Evolutionary conservation across 257 asterid genomes (phyloP).

Genomic region (Solanum chilense): DNA sequence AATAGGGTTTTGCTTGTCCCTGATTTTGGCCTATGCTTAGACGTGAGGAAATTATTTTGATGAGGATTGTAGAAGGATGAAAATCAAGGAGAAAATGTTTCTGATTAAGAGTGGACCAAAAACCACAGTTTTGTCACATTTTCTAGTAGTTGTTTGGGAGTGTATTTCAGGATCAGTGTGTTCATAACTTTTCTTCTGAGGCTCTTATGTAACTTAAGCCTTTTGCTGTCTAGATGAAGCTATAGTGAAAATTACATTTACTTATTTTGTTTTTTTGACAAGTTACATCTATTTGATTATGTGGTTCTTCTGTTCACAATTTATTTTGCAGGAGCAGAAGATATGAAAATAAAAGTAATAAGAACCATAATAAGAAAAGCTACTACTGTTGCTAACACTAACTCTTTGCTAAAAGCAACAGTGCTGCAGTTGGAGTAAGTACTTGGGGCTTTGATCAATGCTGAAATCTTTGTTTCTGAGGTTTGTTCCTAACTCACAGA

Average conservation of each 20-base stretch:
- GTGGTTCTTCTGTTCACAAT: neutral
- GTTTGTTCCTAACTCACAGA: constrained; percentile 4
- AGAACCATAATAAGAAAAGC: neutral
- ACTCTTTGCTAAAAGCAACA: neutral
- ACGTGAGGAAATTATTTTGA: neutral
- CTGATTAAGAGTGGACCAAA: neutral
- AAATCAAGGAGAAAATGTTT: neutral
- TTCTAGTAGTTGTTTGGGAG: neutral
- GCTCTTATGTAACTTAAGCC: neutral
- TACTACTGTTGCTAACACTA: neutral
- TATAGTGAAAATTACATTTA: neutral
- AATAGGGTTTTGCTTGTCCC: neutral
- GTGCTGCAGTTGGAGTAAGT: neutral
- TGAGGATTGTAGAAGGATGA: neutral
- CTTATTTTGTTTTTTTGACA: neutral
- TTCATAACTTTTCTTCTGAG: neutral
- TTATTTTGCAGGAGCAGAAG: neutral
- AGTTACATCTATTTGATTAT: neutral
- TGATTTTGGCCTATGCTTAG: neutral
- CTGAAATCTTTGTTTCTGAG: constrained; percentile 10
- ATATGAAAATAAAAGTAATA: neutral
- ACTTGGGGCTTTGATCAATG: constrained; percentile 5
- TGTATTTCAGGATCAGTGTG: neutral
- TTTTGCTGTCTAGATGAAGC: neutral
- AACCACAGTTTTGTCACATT: neutral